phyloP scores from a whole-genome alignment of 495 filamentous ascomycete genomes.

The Immersiella caudata region DNA sequence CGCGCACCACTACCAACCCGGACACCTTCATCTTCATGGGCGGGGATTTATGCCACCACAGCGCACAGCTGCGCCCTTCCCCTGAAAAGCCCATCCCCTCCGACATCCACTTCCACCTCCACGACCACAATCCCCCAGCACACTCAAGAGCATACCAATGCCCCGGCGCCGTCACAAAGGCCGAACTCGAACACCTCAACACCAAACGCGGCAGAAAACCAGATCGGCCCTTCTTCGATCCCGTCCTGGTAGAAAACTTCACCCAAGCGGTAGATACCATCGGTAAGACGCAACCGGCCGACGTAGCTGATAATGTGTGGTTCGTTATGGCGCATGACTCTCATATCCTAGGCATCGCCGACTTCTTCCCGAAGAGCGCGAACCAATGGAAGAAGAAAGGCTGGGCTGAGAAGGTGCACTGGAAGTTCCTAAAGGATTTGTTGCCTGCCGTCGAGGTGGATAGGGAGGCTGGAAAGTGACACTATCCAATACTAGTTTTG shows the following conservation, averaged over 20 bases:
- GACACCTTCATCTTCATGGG: constrained; percentile 34
- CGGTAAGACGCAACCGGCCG: constrained; percentile 43
- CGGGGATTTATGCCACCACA: constrained; percentile 31
- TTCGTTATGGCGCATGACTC: constrained; percentile 53
- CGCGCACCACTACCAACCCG: constrained; percentile 36
- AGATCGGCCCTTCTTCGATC: constrained; percentile 40
- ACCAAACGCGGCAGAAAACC: constrained; percentile 5
- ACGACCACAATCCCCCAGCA: not conserved
- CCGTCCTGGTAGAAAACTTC: constrained; percentile 26
- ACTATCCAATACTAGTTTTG: too few relatives aligned
- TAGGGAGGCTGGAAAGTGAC: not conserved
- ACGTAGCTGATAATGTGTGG: constrained; percentile 51
- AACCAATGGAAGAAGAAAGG: constrained; percentile 20
- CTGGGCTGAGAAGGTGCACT: constrained; percentile 15
- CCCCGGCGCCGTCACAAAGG: not conserved
- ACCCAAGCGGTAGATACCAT: constrained; percentile 39
- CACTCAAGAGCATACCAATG: not conserved
- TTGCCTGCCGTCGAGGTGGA: not conserved
- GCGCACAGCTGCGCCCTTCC: constrained; percentile 14
- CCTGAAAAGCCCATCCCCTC: not conserved
- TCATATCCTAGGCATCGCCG: constrained; percentile 43
- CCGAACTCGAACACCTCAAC: constrained; percentile 7
- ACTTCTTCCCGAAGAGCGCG: constrained; percentile 46
- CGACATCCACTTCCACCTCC: not conserved
- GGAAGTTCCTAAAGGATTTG: constrained; percentile 17